phyloP scores from a whole-genome alignment of 495 filamentous ascomycete species.

The Extremus antarcticus region DNA sequence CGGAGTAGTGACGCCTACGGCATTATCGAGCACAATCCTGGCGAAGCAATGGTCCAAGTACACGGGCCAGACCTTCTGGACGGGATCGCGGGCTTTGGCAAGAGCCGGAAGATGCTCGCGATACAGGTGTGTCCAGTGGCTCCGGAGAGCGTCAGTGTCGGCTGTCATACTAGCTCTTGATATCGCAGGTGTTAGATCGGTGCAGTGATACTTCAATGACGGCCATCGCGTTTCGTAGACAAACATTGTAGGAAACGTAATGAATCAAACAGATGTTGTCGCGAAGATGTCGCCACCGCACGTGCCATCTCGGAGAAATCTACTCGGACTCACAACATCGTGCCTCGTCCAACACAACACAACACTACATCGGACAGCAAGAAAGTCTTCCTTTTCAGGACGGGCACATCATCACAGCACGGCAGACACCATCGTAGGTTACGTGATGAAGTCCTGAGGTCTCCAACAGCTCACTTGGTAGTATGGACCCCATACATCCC shows the following conservation, averaged over 20 bases:
- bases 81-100: constrained; percentile 13
- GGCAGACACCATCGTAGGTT: too few relatives aligned
- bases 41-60: constrained; percentile 33
- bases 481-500: too few relatives aligned
- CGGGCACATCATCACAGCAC: too few relatives aligned
- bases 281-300: neutral
- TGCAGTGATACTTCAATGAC: neutral
- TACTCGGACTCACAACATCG: too few relatives aligned
- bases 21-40: constrained; percentile 31
- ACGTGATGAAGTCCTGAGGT: too few relatives aligned
- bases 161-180: neutral
- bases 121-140: constrained; percentile 1
- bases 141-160: neutral
- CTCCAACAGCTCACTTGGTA: too few relatives aligned
- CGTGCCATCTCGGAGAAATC: too few relatives aligned
- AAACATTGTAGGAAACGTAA: neutral
- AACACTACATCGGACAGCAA: too few relatives aligned
- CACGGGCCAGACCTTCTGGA: constrained; percentile 28
- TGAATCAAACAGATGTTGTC: too few relatives aligned
- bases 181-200: neutral
- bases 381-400: too few relatives aligned
- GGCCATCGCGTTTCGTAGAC: neutral
- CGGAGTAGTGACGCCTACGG: constrained; percentile 23
- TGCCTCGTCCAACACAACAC: too few relatives aligned
- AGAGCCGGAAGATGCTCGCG: constrained; percentile 6